Evolutionary conservation across 1,284 basidiomycete genomes (phyloP), one percentile per base, ranked within the genome.

Genomic region (Somion occarium): DNA sequence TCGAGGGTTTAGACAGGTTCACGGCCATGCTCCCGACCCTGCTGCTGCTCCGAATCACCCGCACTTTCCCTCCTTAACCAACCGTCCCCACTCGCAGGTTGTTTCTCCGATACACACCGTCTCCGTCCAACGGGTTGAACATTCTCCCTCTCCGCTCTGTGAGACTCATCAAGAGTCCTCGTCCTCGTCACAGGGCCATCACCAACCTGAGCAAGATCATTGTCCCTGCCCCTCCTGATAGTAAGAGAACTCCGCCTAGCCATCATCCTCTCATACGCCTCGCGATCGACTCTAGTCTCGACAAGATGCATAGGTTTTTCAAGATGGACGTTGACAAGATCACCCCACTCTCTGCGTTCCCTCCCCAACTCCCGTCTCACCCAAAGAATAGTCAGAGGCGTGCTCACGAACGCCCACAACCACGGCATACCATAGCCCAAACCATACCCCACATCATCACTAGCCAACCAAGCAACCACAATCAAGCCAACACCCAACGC

Each of bases 401-500:
- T 52, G 18, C 50, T 49, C 38, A 60, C 30, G 39, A 68, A 54
- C 15, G 61, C 65, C 64, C 65, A 67, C 2, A 66, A 49, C 65
- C 67, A 68, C 0, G 65, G 64, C 11, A 68, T 50, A 30, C 65
- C 62, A 57, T 64, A 68, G 7, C 59, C 58, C 38, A 66, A 52
- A 5, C 65, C 67, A 51, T 66, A 67, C 18, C 56, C 67, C 9
- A 61, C 60, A 48, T 68, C 64, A 39, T 57, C 56, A 15, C 58
- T 42, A 18, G 62, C 59, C 5, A 59, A 58, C 64, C 65, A 66
- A 2, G 59, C 61, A 11, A 61, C 56, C 1, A 53, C 61, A 46
- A 68, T 61, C 38, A 65, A 58, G 18, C 44, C 63, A 15, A 37
- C 56, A 23, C 58, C 65, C 45, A 63, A 20, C 24, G 61, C 5